Base-by-base conservation (phyloP, 2,329 filamentous ascomycete species). In the Fusarium dlaminii region DNA sequence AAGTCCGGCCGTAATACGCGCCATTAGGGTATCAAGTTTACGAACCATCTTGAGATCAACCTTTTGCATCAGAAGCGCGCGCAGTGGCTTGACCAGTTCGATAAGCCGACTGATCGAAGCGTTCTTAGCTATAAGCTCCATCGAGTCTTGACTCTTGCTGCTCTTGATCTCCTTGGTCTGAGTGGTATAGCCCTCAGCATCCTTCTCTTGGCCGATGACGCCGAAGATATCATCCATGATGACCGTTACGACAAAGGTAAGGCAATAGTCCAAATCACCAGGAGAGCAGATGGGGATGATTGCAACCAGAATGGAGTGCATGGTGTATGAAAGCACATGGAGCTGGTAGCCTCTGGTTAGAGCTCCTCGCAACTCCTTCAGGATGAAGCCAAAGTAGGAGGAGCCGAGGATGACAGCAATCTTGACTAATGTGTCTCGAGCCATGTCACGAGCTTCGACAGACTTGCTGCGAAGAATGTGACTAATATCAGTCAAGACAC, bases 171-270 rank as follows among this genome's bases (percentile, higher is more conserved):
- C 96, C 82, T 97, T 98, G 92, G 97, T 98, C 82, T 96, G 93
- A 80, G 91, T 98, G 63, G 93, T 92, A 81, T 99, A 99, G 60
- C 95, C 96, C 77, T 98, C 95, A 0, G 96, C 96, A 78, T 99
- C 96, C 83, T 99, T 99, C 80, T 99, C 96, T 83, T 98, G 93
- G 5, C 96, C 96, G 39, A 93, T 93, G 11, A 91, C 90, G 36
- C 97, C 97, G 79, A 99, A 99, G 18, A 97, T 96, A 80, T 99
- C 97, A 79, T 99, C 96, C 94, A 99, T 96, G 73, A 98, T 92
- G 48, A 99, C 90, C 3, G 90, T 88, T 51, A 97, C 91, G 48
- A 98, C 91, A 17, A 92, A 88, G 7, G 89, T 85, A 14, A 98
- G 86, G 79, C 95, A 98, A 80, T 98, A 95, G 79, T 99, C 94